Evolutionary conservation across 2,329 filamentous ascomycete genomes (phyloP).

Genomic region (Apiospora pterosperma): DNA sequence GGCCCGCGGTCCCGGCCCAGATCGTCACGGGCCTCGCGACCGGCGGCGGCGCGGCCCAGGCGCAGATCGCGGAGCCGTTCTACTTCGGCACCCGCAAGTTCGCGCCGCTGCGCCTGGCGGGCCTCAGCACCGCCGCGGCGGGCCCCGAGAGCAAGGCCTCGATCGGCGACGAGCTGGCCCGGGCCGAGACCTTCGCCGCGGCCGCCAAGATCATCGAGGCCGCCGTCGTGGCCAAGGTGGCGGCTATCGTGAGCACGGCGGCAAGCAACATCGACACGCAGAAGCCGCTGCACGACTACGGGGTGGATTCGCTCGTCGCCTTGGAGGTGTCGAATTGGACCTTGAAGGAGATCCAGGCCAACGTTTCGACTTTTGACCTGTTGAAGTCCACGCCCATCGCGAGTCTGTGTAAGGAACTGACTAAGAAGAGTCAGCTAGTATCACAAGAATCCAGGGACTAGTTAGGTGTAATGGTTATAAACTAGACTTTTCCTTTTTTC

Average conservation of each 20-base stretch:
- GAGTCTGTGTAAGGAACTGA: too few species aligned
- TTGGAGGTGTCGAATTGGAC: slow-evolving; percentile 19
- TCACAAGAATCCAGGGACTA: too few species aligned
- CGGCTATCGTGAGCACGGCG: slow-evolving; percentile 13
- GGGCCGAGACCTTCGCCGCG: background rate
- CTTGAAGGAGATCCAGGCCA: slow-evolving; percentile 4
- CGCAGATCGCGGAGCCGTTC: slow-evolving; percentile 24
- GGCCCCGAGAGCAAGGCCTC: background rate
- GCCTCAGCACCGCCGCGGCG: slow-evolving; percentile 28
- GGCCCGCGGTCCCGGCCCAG: background rate
- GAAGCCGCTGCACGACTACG: slow-evolving; percentile 8
- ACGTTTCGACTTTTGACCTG: slow-evolving; percentile 15
- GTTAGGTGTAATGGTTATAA: too few species aligned
- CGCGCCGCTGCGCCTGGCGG: background rate
- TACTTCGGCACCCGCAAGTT: background rate
- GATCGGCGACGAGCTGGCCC: background rate
- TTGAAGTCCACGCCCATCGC: too few species aligned
- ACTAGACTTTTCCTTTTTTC: too few species aligned
- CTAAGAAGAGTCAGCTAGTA: too few species aligned
- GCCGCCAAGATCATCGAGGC: slow-evolving; percentile 34
- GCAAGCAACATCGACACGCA: slow-evolving; percentile 10
- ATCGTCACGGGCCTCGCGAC: background rate
- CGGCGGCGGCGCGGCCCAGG: slow-evolving; percentile 9
- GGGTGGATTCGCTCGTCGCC: slow-evolving; percentile 18
- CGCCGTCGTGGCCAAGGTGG: slow-evolving; percentile 14